These are phyloP conservation scores for Danielia oregonensis DNA, from an alignment of 805 yeast species.

Conservation along the genomic window DNA sequence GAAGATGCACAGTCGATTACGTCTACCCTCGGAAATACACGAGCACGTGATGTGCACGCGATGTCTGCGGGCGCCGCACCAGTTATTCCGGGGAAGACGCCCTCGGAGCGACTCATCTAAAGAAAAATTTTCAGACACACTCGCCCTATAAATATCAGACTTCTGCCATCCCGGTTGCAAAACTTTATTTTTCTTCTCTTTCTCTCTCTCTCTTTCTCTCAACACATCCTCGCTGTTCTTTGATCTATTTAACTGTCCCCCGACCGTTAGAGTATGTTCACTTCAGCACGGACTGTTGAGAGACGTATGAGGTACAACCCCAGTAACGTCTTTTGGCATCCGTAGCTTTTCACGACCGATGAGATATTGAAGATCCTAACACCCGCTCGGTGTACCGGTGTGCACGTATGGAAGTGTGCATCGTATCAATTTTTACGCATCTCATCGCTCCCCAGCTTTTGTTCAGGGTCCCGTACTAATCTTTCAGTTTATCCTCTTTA, in stretches of 20 bases:
- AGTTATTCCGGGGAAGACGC: background rate
- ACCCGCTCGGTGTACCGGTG: background rate
- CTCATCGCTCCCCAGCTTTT: background rate
- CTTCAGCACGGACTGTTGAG: constrained; percentile 10
- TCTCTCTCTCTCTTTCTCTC: constrained; percentile 38
- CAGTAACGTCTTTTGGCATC: background rate
- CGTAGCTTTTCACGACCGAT: too few relatives aligned
- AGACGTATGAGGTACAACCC: constrained; percentile 3
- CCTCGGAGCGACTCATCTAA: constrained; percentile 3
- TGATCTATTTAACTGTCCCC: constrained; percentile 12
- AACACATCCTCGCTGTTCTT: constrained; percentile 22
- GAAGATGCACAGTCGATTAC: constrained; percentile 13
- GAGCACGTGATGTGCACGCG: background rate
- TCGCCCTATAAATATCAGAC: constrained; percentile 11
- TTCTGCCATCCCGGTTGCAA: constrained; percentile 5
- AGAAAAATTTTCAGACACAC: constrained; percentile 5
- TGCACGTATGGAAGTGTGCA: too few relatives aligned
- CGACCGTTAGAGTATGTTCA: constrained; percentile 14
- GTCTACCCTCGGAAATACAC: constrained; percentile 9
- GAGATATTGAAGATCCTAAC: too few relatives aligned
- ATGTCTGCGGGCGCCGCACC: background rate
- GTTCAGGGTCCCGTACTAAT: background rate
- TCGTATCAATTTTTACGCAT: background rate
- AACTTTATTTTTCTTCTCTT: constrained; percentile 9
- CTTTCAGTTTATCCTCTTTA: background rate